Conservation (phyloP, 176 grass and related monocot genomes). For the Carex parvula region DNA sequence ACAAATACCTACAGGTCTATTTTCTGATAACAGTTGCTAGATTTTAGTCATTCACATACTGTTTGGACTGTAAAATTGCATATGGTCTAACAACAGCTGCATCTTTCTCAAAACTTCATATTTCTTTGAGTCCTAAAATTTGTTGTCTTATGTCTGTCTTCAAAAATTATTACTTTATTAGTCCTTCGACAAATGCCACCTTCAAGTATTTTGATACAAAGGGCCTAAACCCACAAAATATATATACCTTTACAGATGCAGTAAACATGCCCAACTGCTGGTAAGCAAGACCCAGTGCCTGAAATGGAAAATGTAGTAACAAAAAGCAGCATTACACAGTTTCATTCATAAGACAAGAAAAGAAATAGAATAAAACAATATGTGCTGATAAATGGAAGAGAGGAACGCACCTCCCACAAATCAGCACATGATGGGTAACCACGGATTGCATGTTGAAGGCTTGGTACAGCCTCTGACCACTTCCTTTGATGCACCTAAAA, state of each 20-base stretch:
- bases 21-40: background rate
- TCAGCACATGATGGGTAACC: conserved; percentile 71
- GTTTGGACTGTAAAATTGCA: background rate
- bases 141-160: background rate
- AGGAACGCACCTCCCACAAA: conserved; percentile 81
- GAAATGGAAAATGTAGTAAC: conserved; percentile 33
- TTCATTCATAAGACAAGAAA: conserved; percentile 19
- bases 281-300: conserved; percentile 96
- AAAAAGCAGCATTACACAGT: conserved; percentile 29
- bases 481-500: conserved; percentile 87
- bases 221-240: background rate
- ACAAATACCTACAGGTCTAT: background rate
- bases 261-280: conserved; percentile 96
- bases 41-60: background rate
- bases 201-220: background rate
- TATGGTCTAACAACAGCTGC: background rate
- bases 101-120: background rate
- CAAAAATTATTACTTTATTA: background rate
- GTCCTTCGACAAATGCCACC: background rate
- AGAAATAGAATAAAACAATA: conserved; percentile 3
- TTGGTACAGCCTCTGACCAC: conserved; percentile 84
- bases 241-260: conserved; percentile 77
- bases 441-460: conserved; percentile 84
- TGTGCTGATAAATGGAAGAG: background rate
- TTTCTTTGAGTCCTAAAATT: background rate